Evolutionary conservation across 2,329 filamentous ascomycete species (phyloP).

Genomic region (Aaosphaeria arxii): DNA sequence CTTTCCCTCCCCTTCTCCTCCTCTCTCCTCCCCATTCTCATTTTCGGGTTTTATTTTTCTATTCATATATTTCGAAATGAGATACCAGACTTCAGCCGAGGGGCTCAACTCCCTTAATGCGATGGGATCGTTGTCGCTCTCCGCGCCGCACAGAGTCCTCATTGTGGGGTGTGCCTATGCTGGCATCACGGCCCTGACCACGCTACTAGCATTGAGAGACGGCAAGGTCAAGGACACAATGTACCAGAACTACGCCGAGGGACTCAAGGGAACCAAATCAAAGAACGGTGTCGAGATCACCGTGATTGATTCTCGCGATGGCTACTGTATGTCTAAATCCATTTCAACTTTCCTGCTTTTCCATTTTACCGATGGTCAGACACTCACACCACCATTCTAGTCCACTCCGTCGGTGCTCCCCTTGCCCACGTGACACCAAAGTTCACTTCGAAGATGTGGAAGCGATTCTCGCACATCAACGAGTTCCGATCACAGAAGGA

Average conservation of each 20-base stretch:
- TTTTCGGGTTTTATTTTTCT: conserved; percentile 5
- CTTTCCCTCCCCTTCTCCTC: not conserved
- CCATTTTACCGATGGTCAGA: conserved; percentile 12
- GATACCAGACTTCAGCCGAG: conserved; percentile 22
- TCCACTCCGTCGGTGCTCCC: conserved; percentile 73
- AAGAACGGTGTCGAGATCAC: conserved; percentile 65
- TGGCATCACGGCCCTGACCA: conserved; percentile 65
- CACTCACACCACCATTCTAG: conserved; percentile 38
- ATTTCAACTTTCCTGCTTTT: not conserved
- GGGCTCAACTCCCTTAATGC: conserved; percentile 13
- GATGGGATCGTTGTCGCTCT: conserved; percentile 21
- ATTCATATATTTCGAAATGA: conserved; percentile 19
- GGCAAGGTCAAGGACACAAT: conserved; percentile 52
- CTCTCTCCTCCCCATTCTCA: not conserved
- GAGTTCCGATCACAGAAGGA: conserved; percentile 59
- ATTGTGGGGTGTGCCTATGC: conserved; percentile 70
- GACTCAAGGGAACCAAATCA: conserved; percentile 33
- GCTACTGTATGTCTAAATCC: conserved; percentile 63
- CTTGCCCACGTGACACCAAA: conserved; percentile 64
- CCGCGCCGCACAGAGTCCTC: conserved; percentile 47
- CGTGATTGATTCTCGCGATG: conserved; percentile 75
- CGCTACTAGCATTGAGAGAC: conserved; percentile 64
- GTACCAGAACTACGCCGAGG: conserved; percentile 27
- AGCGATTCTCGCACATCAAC: conserved; percentile 64
- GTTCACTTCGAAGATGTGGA: conserved; percentile 68